Evolutionary conservation across 805 yeast species (phyloP).

Genomic region (Zygotorulaspora chibaensis): DNA sequence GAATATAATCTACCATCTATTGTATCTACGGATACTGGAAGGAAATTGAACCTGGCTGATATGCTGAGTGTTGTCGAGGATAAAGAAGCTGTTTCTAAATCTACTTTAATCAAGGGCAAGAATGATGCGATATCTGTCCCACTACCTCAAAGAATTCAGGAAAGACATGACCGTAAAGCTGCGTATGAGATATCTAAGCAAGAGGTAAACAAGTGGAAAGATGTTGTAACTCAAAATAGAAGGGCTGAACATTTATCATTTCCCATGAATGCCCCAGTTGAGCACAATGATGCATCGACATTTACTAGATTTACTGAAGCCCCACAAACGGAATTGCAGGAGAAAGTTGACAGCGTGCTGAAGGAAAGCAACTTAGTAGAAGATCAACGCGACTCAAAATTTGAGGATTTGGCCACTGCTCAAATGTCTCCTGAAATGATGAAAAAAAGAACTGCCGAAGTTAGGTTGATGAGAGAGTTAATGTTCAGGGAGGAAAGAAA

Average conservation of each 20-base stretch:
- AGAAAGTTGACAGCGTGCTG: slow-evolving; percentile 56
- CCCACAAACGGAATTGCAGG: slow-evolving; percentile 60
- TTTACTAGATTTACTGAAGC: slow-evolving; percentile 44
- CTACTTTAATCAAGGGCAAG: slow-evolving; percentile 43
- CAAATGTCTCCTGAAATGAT: slow-evolving; percentile 77
- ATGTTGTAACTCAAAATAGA: slow-evolving; percentile 70
- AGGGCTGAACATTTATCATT: slow-evolving; percentile 81
- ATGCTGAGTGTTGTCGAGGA: slow-evolving; percentile 67
- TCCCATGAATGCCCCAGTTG: slow-evolving; percentile 48
- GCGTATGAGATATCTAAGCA: slow-evolving; percentile 87
- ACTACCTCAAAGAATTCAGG: slow-evolving; percentile 78
- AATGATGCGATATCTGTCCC: slow-evolving; percentile 66
- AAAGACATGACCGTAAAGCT: slow-evolving; percentile 78
- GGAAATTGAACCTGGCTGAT: slow-evolving; percentile 60
- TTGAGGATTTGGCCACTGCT: slow-evolving; percentile 82
- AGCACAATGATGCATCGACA: slow-evolving; percentile 49
- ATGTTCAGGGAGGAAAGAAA: slow-evolving; percentile 94
- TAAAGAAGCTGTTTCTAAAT: slow-evolving; percentile 45
- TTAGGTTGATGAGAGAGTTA: slow-evolving; percentile 88
- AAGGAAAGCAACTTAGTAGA: slow-evolving; percentile 63
- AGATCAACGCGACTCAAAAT: slow-evolving; percentile 72
- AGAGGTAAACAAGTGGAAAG: slow-evolving; percentile 86
- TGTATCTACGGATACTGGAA: slow-evolving; percentile 13
- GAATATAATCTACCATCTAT: slow-evolving; percentile 64
- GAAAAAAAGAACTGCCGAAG: slow-evolving; percentile 68